These are phyloP conservation scores for Pythium diclinum DNA, from an alignment of 352 stramenopile genomes.

Conservation along the genomic window DNA sequence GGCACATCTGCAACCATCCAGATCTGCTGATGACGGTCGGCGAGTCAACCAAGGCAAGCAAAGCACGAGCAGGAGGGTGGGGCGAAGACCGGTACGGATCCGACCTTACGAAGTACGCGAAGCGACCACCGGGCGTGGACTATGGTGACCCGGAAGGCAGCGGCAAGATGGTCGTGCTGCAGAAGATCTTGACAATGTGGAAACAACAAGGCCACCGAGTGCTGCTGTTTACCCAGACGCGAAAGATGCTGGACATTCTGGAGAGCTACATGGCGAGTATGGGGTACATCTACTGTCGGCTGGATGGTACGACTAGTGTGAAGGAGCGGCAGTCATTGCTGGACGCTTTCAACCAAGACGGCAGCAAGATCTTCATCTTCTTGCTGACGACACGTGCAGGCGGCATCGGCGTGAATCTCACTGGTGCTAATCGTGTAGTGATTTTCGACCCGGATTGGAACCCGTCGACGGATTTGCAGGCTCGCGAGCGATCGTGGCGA, in stretches of 20 bases:
- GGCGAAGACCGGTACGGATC: constrained; percentile 31
- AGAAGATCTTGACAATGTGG: constrained; percentile 95
- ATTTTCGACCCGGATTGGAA: constrained; percentile 99
- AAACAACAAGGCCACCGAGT: constrained; percentile 94
- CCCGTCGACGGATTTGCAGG: constrained; percentile 94
- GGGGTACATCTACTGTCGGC: constrained; percentile 89
- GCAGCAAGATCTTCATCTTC: constrained; percentile 78
- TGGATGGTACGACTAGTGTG: constrained; percentile 97
- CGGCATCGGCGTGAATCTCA: constrained; percentile 96
- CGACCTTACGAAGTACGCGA: constrained; percentile 16
- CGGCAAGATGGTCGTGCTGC: constrained; percentile 96
- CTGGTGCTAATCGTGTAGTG: constrained; percentile 94
- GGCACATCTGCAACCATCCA: constrained; percentile 98
- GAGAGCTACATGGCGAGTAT: constrained; percentile 86
- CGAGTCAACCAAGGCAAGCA: constrained; percentile 28
- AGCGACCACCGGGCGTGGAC: constrained; percentile 2
- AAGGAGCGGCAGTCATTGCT: constrained; percentile 92
- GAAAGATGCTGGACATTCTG: constrained; percentile 97
- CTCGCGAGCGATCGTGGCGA: constrained; percentile 96
- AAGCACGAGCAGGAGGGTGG: not conserved
- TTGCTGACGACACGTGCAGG: constrained; percentile 88
- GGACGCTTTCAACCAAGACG: constrained; percentile 94
- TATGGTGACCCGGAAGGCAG: constrained; percentile 73
- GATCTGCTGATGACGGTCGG: constrained; percentile 88
- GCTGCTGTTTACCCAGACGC: constrained; percentile 97